These are phyloP conservation scores for Fibroporia radiculosa DNA, from an alignment of 768 basidiomycete species.

Conservation along the genomic window DNA sequence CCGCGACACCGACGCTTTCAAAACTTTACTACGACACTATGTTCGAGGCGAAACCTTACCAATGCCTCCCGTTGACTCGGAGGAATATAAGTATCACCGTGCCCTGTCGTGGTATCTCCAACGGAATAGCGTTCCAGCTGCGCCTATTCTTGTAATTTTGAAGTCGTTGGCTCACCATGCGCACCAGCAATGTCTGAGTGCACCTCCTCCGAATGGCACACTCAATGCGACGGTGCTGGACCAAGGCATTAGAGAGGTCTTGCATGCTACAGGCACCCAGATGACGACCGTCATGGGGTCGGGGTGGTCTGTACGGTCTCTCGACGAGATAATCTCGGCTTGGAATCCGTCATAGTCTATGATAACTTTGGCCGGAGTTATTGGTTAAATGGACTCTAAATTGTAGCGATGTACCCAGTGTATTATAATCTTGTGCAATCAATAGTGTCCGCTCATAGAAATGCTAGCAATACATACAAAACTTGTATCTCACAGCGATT, in stretches of 20 bases:
- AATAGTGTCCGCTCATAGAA: too few relatives aligned
- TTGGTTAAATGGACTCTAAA: too few relatives aligned
- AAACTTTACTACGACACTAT: constrained; percentile 41
- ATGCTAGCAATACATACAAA: too few relatives aligned
- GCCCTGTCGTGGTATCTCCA: constrained; percentile 66
- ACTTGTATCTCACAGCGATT: too few relatives aligned
- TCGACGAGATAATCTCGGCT: constrained; percentile 56
- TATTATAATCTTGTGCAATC: too few relatives aligned
- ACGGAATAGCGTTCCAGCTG: constrained; percentile 62
- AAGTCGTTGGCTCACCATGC: constrained; percentile 57
- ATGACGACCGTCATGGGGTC: constrained; percentile 62
- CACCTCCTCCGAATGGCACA: constrained; percentile 45
- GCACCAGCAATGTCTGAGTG: constrained; percentile 44
- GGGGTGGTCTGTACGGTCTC: constrained; percentile 64
- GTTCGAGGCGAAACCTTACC: constrained; percentile 42
- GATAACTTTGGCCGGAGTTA: too few relatives aligned
- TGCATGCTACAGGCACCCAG: constrained; percentile 80
- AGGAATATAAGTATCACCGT: constrained; percentile 22
- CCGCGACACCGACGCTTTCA: constrained; percentile 33
- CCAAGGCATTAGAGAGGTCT: constrained; percentile 72
- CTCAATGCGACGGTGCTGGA: constrained; percentile 28
- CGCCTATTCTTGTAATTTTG: constrained; percentile 56
- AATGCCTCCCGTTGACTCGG: constrained; percentile 8
- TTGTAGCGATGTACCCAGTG: too few relatives aligned
- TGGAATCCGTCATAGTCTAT: too few relatives aligned